phyloP scores from a whole-genome alignment of 129 eudicot genomes.

The Oenanthe sinensis region DNA sequence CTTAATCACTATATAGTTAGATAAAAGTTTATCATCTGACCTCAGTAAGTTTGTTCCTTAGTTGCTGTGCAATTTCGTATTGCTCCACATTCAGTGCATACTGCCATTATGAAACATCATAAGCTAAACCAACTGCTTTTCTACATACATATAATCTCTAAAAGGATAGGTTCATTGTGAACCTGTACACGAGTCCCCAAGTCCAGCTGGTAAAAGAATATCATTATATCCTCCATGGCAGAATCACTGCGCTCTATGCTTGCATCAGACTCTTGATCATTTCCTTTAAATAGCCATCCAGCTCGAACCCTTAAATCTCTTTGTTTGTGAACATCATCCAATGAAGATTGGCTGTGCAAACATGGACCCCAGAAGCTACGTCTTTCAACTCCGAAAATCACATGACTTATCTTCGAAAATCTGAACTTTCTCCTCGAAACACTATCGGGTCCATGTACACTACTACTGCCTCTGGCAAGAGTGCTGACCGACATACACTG shows the following conservation, averaged over 20 bases:
- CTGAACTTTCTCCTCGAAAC: constrained; percentile 34
- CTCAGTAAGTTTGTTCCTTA: constrained; percentile 90
- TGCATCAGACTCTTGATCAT: constrained; percentile 61
- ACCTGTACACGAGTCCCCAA: constrained; percentile 93
- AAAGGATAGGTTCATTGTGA: constrained; percentile 8
- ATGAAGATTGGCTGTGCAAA: constrained; percentile 22
- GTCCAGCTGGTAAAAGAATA: constrained; percentile 90
- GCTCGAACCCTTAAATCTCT: constrained; percentile 49
- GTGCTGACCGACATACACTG: constrained; percentile 45
- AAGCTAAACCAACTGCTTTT: constrained; percentile 6
- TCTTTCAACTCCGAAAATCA: constrained; percentile 32
- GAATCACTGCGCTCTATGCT: constrained; percentile 76
- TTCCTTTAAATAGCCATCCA: constrained; percentile 82
- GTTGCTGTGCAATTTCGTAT: constrained; percentile 78
- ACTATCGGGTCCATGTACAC: constrained; percentile 33
- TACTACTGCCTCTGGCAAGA: constrained; percentile 42
- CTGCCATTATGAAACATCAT: constrained; percentile 31
- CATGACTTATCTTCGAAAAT: constrained; percentile 18
- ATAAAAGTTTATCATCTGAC: constrained; percentile 32
- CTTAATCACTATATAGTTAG: neutral
- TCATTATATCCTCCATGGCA: constrained; percentile 72
- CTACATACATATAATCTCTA: neutral
- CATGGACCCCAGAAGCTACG: constrained; percentile 25
- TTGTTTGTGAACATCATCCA: constrained; percentile 18
- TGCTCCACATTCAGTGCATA: constrained; percentile 86